phyloP scores from a whole-genome alignment of 495 filamentous ascomycete species.

The Delitschia confertaspora region DNA sequence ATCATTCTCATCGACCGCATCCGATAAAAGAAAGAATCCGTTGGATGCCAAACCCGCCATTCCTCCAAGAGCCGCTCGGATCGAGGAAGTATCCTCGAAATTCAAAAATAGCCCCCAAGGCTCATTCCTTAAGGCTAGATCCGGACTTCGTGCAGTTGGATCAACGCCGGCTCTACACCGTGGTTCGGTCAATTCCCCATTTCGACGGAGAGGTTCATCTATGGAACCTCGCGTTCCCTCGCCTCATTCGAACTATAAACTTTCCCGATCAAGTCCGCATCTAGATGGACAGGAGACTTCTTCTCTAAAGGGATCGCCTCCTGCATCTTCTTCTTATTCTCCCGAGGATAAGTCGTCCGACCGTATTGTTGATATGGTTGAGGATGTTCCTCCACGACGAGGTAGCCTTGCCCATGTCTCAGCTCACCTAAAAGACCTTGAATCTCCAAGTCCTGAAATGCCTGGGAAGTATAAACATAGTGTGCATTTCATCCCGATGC shows the following conservation, averaged over 20 bases:
- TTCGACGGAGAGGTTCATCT: constrained; percentile 4
- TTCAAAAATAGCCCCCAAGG: neutral
- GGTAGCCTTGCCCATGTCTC: constrained; percentile 11
- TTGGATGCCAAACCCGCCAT: no score
- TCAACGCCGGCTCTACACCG: constrained; percentile 12
- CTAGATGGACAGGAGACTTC: no score
- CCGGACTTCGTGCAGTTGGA: constrained; percentile 6
- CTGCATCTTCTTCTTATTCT: no score
- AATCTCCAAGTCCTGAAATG: constrained; percentile 2
- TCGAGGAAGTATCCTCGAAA: no score
- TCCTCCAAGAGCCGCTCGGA: no score
- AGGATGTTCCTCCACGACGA: neutral
- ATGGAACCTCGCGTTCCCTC: constrained; percentile 1
- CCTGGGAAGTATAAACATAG: neutral
- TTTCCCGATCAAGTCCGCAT: no score
- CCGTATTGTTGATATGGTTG: neutral
- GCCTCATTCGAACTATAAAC: neutral
- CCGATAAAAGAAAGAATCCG: neutral
- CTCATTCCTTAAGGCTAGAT: neutral
- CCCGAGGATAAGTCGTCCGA: neutral
- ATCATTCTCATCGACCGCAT: neutral
- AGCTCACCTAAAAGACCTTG: constrained; percentile 7
- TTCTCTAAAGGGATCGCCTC: no score
- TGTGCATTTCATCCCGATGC: neutral
- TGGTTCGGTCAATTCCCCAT: neutral